These are phyloP conservation scores for Deinandra increscens DNA, from an alignment of 129 eudicot genomes.

Conservation along the genomic window DNA sequence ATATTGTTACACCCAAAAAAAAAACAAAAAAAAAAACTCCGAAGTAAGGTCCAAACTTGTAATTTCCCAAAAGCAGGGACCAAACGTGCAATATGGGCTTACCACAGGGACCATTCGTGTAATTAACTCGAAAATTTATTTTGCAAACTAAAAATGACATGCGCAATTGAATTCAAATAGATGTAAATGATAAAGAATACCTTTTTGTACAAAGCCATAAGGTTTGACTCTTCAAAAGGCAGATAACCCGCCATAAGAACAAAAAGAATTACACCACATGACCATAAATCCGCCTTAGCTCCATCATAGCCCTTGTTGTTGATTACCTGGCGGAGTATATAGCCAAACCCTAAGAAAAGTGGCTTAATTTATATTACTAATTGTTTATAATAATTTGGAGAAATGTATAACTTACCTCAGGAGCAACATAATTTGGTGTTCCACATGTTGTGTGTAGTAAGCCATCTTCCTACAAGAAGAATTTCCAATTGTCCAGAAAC, in stretches of 20 bases:
- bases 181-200: slow-evolving; percentile 25
- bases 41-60: no score
- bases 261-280: slow-evolving; percentile 95
- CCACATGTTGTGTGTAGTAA: slow-evolving; percentile 98
- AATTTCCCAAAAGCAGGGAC: no score
- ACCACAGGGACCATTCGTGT: no score
- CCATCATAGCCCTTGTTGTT: slow-evolving; percentile 98
- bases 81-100: no score
- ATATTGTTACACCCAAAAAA: no score
- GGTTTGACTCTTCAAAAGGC: slow-evolving; percentile 95
- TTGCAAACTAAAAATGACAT: neutral
- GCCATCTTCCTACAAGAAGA: slow-evolving; percentile 79
- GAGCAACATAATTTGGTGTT: slow-evolving; percentile 98
- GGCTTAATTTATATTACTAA: slow-evolving; percentile 2
- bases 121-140: neutral
- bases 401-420: slow-evolving; percentile 64
- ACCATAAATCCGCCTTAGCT: slow-evolving; percentile 98
- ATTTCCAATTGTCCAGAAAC: neutral
- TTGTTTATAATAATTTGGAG: neutral
- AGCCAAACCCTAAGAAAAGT: slow-evolving; percentile 25
- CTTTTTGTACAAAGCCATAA: slow-evolving; percentile 87
- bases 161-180: neutral
- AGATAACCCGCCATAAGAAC: slow-evolving; percentile 95
- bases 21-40: neutral
- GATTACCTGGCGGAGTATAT: slow-evolving; percentile 54